These are phyloP conservation scores for Aspergillus kassunensis DNA, from an alignment of 495 filamentous ascomycete species.

Conservation along the genomic window DNA sequence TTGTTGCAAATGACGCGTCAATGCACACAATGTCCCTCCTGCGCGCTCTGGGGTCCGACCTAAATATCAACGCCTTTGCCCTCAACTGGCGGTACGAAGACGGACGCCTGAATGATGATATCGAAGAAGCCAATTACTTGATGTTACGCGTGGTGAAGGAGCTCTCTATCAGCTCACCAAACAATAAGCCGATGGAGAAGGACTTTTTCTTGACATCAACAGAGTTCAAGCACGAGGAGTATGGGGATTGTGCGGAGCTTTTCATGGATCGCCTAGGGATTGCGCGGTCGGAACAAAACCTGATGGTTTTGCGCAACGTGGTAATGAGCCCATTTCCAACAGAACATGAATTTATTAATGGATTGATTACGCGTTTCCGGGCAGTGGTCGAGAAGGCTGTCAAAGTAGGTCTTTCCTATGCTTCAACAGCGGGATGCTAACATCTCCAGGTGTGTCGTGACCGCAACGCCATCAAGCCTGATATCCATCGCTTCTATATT, in stretches of 20 bases:
- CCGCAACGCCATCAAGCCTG: neutral
- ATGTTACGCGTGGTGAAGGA: conserved; percentile 38
- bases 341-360: conserved; percentile 27
- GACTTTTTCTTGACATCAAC: conserved; percentile 41
- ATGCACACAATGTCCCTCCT: conserved; percentile 24
- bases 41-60: conserved; percentile 37
- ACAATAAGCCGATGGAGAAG: conserved; percentile 33
- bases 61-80: conserved; percentile 47
- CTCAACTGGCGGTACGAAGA: conserved; percentile 33
- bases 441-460: neutral
- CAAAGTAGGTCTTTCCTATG: conserved; percentile 16
- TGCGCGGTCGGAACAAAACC: conserved; percentile 19
- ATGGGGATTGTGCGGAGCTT: conserved; percentile 35
- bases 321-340: conserved; percentile 41
- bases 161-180: conserved; percentile 33
- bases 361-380: conserved; percentile 23
- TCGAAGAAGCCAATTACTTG: conserved; percentile 50
- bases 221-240: conserved; percentile 31
- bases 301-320: conserved; percentile 40
- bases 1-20: neutral
- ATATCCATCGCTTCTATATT: conserved; percentile 1
- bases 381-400: conserved; percentile 29
- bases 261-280: conserved; percentile 39
- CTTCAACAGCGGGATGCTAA: neutral
- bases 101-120: conserved; percentile 37